Percentiles rank a stretch among this genome's conserved stretches.
Evolutionary conservation across 2,329 filamentous ascomycete species (phyloP).

Genomic region (Fusarium devonianum): DNA sequence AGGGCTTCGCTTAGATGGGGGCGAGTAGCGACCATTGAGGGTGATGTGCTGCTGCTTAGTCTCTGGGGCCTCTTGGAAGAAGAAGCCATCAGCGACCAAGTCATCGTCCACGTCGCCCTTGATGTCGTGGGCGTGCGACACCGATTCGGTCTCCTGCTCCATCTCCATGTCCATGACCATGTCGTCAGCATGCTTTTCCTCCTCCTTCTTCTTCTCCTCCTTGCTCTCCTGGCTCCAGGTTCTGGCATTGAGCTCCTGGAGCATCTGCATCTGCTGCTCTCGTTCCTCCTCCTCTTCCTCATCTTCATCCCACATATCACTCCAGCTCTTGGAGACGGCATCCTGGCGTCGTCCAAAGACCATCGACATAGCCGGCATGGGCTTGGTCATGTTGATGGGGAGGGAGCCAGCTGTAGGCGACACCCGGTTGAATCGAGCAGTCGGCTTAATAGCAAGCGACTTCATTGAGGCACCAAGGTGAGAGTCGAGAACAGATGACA

Average conservation of each 20-base stretch:
- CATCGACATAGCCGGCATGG: conserved; percentile 76
- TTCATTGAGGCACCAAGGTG: conserved; percentile 82
- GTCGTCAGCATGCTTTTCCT: conserved; percentile 32
- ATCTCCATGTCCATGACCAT: too few relatives aligned
- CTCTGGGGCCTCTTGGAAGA: conserved; percentile 71
- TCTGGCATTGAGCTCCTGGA: conserved; percentile 74
- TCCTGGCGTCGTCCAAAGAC: conserved; percentile 82
- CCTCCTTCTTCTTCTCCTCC: conserved; percentile 41
- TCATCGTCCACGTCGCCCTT: conserved; percentile 67
- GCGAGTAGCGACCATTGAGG: conserved; percentile 64
- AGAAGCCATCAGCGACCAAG: conserved; percentile 72
- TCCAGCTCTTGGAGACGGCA: conserved; percentile 96
- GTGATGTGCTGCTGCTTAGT: conserved; percentile 47
- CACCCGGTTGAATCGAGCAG: conserved; percentile 51
- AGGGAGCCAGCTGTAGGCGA: conserved; percentile 73
- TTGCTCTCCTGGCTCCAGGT: conserved; percentile 82
- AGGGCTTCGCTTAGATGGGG: conserved; percentile 67
- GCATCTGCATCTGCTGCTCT: conserved; percentile 56
- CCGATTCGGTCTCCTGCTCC: conserved; percentile 23
- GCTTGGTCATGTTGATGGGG: conserved; percentile 81
- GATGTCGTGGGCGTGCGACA: conserved; percentile 43
- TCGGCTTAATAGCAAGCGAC: conserved; percentile 66
- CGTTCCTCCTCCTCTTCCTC: conserved; percentile 73
- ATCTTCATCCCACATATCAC: conserved; percentile 96
- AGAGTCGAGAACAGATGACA: conserved; percentile 85